These are phyloP conservation scores for Setaria italica DNA, from an alignment of 202 grass and related monocot genomes.

Conservation along the genomic window DNA sequence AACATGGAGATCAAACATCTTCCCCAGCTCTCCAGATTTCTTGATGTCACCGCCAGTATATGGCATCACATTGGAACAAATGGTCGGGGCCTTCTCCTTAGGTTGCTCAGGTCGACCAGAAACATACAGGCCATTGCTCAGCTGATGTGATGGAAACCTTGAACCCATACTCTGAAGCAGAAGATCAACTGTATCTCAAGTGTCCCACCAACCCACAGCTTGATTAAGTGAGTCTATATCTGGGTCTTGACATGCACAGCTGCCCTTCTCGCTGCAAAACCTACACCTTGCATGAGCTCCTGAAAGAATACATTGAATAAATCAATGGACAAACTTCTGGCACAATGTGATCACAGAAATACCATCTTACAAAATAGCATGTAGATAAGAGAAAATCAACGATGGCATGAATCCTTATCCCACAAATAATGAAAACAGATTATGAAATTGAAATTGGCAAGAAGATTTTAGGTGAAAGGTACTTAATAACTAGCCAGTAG, in stretches of 20 bases:
- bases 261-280: slow-evolving; percentile 39
- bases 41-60: slow-evolving; percentile 97
- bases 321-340: slow-evolving; percentile 20
- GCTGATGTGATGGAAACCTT: slow-evolving; percentile 88
- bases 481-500: background rate
- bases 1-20: slow-evolving; percentile 98
- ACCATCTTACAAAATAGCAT: slow-evolving; percentile 27
- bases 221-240: slow-evolving; percentile 43
- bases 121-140: slow-evolving; percentile 97
- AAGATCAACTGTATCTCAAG: slow-evolving; percentile 21
- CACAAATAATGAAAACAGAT: slow-evolving; percentile 6
- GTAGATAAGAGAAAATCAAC: slow-evolving; percentile 2
- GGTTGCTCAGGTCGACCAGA: slow-evolving; percentile 88
- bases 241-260: slow-evolving; percentile 40
- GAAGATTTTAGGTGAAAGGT: background rate
- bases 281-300: slow-evolving; percentile 46
- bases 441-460: background rate
- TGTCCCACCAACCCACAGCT: slow-evolving; percentile 9
- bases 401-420: slow-evolving; percentile 5
- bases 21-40: slow-evolving; percentile 95
- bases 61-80: slow-evolving; percentile 82
- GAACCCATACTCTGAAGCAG: slow-evolving; percentile 72
- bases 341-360: background rate
- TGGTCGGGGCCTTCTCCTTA: slow-evolving; percentile 79
- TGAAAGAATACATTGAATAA: slow-evolving; percentile 43